Conservation (phyloP, 768 basidiomycete genomes). For the Rickenella mellea region DNA sequence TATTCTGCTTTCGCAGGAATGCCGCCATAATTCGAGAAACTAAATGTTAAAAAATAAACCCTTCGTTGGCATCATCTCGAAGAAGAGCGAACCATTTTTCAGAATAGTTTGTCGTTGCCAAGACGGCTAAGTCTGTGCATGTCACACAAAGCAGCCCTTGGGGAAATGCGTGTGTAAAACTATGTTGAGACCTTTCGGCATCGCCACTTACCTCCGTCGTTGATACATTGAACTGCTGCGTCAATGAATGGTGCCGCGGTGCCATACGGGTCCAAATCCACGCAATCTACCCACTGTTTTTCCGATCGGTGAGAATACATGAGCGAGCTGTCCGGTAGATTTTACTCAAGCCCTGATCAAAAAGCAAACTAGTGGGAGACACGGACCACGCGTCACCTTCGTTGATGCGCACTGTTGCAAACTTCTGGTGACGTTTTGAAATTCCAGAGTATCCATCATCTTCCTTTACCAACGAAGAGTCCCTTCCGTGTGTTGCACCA, state of each 20-base stretch:
- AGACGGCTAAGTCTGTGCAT: conserved; percentile 90
- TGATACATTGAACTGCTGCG: conserved; percentile 79
- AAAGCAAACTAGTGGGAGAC: background rate
- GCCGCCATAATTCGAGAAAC: conserved; percentile 94
- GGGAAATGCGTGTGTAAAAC: background rate
- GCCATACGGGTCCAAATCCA: conserved; percentile 98
- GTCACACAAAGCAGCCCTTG: conserved; percentile 88
- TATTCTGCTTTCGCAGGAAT: conserved; percentile 87
- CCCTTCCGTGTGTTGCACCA: conserved; percentile 2
- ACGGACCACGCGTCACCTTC: conserved; percentile 91
- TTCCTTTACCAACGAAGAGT: too few species aligned
- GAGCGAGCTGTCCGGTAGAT: conserved; percentile 42
- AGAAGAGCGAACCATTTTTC: conserved; percentile 75
- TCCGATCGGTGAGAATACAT: conserved; percentile 86
- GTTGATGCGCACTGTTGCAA: conserved; percentile 66
- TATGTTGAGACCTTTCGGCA: background rate
- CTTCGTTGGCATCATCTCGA: background rate
- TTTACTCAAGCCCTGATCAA: background rate
- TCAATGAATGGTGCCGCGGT: conserved; percentile 97
- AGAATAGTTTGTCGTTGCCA: conserved; percentile 89
- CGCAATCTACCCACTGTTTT: conserved; percentile 71
- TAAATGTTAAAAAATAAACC: conserved; percentile 19
- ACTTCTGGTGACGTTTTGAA: too few species aligned
- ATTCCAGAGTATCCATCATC: too few species aligned
- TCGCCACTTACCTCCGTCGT: conserved; percentile 64